Evolutionary conservation across 192 early-diverging fungal genomes (phyloP).

Genomic region (Linnemannia exigua): DNA sequence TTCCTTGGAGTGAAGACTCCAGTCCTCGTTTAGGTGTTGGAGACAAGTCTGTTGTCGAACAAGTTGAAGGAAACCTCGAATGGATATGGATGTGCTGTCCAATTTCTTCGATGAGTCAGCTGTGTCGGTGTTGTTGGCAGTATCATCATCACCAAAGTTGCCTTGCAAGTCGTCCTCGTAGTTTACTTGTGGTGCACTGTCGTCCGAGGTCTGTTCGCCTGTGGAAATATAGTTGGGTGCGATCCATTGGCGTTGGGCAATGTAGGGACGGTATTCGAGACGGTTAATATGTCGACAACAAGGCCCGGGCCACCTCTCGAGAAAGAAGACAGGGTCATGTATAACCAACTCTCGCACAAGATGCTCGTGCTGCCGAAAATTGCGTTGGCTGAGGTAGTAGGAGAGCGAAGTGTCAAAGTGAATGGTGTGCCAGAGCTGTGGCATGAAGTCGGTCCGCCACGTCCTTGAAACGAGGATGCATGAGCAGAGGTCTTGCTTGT

Average conservation of each 20-base stretch:
- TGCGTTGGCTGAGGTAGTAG: background rate
- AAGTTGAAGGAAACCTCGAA: background rate
- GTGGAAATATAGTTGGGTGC: background rate
- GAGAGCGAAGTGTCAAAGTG: constrained; percentile 13
- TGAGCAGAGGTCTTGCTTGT: background rate
- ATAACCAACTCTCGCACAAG: constrained; percentile 6
- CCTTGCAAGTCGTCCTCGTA: background rate
- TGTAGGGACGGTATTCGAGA: constrained; percentile 8
- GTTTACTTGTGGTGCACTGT: background rate
- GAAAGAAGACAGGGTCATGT: constrained; percentile 12
- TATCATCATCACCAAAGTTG: background rate
- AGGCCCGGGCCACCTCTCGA: background rate
- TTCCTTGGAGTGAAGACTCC: constrained; percentile 10
- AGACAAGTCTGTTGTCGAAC: constrained; percentile 9
- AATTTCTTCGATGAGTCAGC: background rate
- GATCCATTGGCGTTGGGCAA: background rate
- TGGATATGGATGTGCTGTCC: background rate
- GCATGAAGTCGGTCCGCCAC: constrained; percentile 15
- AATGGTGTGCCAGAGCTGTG: constrained; percentile 12
- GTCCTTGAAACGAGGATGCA: constrained; percentile 19
- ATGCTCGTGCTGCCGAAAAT: constrained; percentile 6
- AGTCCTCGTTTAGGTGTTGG: constrained; percentile 2
- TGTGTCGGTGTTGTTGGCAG: background rate
- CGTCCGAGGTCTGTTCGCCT: background rate
- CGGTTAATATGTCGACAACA: constrained; percentile 3